Conservation (phyloP, 176 grass and related monocot genomes). For the Ananas comosus region DNA sequence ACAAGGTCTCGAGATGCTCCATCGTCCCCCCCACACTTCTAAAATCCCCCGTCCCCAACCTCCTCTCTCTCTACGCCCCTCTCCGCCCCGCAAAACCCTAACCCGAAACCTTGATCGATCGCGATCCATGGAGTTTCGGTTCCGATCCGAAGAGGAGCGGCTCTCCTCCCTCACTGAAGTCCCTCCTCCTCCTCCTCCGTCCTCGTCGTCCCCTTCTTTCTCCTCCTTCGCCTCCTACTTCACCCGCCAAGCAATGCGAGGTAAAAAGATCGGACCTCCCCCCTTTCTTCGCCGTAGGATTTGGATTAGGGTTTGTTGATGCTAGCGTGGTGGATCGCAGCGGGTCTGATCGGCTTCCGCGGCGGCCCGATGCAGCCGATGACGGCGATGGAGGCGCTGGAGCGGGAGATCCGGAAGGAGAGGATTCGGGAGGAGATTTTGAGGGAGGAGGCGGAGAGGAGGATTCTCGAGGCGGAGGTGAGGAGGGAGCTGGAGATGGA, state of each 20-base stretch:
- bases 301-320: not conserved
- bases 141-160: not conserved
- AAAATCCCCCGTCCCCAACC: not conserved
- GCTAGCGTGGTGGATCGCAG: not conserved
- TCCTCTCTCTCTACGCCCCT: no score
- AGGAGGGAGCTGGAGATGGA: conserved; percentile 24
- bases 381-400: not conserved
- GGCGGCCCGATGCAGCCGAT: not conserved
- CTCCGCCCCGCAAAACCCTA: not conserved
- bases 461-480: conserved; percentile 31
- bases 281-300: not conserved
- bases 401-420: conserved; percentile 20
- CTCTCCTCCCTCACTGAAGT: not conserved
- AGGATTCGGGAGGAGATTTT: conserved; percentile 31
- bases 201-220: not conserved
- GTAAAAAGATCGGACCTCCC: not conserved
- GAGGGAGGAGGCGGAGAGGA: conserved; percentile 22
- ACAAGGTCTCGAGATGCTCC: not conserved
- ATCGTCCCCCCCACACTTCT: not conserved
- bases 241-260: conserved; percentile 1
- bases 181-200: not conserved
- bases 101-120: not conserved
- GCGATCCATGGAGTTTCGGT: not conserved
- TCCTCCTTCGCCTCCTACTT: not conserved
- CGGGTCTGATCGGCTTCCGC: not conserved